Percentiles rank a stretch among this genome's conserved stretches.
phyloP scores from a whole-genome alignment of 179 eudicot genomes.

The Camellia oleifera region DNA sequence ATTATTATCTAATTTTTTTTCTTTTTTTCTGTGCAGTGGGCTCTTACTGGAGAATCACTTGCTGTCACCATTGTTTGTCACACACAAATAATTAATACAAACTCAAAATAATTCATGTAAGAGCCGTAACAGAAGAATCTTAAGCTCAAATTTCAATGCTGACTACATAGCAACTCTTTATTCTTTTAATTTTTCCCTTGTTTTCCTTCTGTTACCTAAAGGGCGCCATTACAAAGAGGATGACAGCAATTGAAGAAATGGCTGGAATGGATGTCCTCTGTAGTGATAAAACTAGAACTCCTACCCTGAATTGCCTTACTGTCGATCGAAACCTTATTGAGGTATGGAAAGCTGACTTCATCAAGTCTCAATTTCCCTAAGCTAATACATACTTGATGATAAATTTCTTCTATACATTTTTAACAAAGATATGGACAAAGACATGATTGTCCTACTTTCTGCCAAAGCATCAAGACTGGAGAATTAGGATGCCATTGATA shows the following conservation, averaged over 20 bases:
- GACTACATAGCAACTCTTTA: not conserved
- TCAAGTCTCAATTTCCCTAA: too few relatives aligned
- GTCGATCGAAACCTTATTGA: too few relatives aligned
- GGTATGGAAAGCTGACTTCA: too few relatives aligned
- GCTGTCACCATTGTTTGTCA: not conserved
- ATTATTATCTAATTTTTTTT: too few relatives aligned
- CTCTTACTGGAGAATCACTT: too few relatives aligned
- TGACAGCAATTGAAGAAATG: conserved; percentile 86
- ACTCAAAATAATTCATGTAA: not conserved
- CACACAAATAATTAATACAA: not conserved
- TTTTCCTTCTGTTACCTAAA: conserved; percentile 19
- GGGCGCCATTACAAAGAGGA: conserved; percentile 81
- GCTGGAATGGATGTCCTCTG: conserved; percentile 82
- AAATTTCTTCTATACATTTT: too few relatives aligned
- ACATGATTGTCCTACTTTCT: too few relatives aligned
- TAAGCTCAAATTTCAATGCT: not conserved
- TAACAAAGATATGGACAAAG: too few relatives aligned
- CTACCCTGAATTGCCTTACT: conserved; percentile 25
- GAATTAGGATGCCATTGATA: too few relatives aligned
- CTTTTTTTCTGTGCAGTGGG: too few relatives aligned
- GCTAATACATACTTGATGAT: too few relatives aligned
- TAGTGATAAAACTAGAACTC: conserved; percentile 76
- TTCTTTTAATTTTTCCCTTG: not conserved
- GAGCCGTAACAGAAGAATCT: conserved; percentile 1
- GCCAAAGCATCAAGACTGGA: too few relatives aligned